Conservation (phyloP, 495 filamentous ascomycete genomes). For the Parathielavia appendiculata region DNA sequence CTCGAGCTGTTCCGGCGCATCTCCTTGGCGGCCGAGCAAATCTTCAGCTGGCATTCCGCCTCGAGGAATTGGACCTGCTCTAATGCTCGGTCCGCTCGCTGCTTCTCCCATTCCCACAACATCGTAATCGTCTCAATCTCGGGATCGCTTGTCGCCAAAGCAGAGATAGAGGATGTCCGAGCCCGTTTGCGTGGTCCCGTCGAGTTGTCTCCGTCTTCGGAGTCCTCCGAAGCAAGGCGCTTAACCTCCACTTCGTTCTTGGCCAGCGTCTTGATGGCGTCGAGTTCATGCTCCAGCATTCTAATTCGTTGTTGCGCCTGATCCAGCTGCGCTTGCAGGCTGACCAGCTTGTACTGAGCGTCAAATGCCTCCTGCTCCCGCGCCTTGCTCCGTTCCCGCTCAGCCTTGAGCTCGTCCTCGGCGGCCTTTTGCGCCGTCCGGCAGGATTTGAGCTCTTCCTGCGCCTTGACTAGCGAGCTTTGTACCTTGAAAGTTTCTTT, state of each 20-base stretch:
- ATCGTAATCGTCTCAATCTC: slow-evolving; percentile 55
- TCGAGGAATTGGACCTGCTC: slow-evolving; percentile 76
- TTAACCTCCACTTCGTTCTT: slow-evolving; percentile 56
- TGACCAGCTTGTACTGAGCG: slow-evolving; percentile 65
- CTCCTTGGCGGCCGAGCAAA: slow-evolving; percentile 54
- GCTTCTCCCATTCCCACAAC: slow-evolving; percentile 61
- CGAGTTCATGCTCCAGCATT: slow-evolving; percentile 64
- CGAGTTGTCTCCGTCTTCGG: slow-evolving; percentile 44
- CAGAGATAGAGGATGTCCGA: slow-evolving; percentile 33
- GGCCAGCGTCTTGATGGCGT: slow-evolving; percentile 56
- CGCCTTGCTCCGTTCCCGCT: slow-evolving; percentile 45
- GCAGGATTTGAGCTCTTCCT: slow-evolving; percentile 73
- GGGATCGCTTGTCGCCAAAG: slow-evolving; percentile 25
- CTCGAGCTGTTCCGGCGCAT: slow-evolving; percentile 23
- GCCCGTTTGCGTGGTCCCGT: slow-evolving; percentile 40
- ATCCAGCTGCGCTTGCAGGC: slow-evolving; percentile 68
- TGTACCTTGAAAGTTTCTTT: slow-evolving; percentile 84
- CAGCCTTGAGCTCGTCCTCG: slow-evolving; percentile 51
- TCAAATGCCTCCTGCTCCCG: slow-evolving; percentile 74
- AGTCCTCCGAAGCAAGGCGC: slow-evolving; percentile 58
- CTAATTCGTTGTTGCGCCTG: slow-evolving; percentile 57
- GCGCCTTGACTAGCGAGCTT: slow-evolving; percentile 66
- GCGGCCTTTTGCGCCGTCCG: slow-evolving; percentile 45
- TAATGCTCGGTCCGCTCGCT: slow-evolving; percentile 59
- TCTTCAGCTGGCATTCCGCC: slow-evolving; percentile 70